Base-by-base conservation (phyloP, 306 rosid species). In the Hylodesmum podocarpum region DNA sequence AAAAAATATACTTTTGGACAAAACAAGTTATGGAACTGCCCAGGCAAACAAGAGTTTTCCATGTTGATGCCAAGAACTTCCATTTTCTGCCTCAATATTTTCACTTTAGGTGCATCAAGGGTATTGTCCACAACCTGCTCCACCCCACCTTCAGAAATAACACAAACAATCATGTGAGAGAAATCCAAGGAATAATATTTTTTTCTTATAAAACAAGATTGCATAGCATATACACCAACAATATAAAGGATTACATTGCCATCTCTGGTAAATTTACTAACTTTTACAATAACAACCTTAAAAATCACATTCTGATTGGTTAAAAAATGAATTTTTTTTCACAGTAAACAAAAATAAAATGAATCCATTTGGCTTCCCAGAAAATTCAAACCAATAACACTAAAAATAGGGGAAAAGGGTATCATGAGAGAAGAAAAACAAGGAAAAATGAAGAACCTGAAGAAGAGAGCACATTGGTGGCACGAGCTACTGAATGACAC, bases 1-100 rank as follows among this genome's bases (percentile, higher is more conserved):
- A 3, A 66, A 62, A 63, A 11, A 27, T 11, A 46, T 82, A 94
- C 97, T 94, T 87, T 94, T 49, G 98, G 96, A 77, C 98, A 94
- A 64, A 77, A 73, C 46, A 90, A 31, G 72, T 86, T 88, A 79
- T 87, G 85, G 80, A 83, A 91, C 57, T 62, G 77, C 34, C 91
- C 95, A 70, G 96, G 93, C 54, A 80, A 79, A 79, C 86, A 90
- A 50, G 89, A 81, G 53, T 85, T 78, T 21, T 82, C 86, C 66
- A 79, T 81, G 44, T 41, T 54, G 46, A 94, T 85, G 53, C 93
- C 97, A 76, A 94, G 76, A 76, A 77, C 84, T 78, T 86, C 96
- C 83, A 87, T 53, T 82, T 86, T 88, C 82, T 91, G 87, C 87
- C 83, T 90, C 77, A 94, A 75, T 31, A 81, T 65, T 40, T 79